phyloP scores from a whole-genome alignment of 2,329 filamentous ascomycete species.

The Tolypocladium tundrense region DNA sequence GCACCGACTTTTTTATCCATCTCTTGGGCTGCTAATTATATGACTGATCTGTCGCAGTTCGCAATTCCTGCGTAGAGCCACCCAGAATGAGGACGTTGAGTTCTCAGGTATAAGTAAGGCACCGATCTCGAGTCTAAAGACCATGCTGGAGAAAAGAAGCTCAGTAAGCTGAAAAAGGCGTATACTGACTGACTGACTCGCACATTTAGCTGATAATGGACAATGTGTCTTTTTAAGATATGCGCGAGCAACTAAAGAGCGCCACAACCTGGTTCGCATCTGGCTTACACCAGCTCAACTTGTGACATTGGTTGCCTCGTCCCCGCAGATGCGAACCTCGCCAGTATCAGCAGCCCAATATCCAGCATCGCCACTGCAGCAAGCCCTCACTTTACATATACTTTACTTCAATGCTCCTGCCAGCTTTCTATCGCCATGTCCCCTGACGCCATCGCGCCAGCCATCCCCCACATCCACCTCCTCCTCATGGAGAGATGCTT shows the following conservation, averaged over 20 bases:
- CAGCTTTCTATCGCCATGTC: too few species aligned
- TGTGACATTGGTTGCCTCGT: neutral
- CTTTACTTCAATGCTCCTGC: neutral
- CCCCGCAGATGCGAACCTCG: neutral
- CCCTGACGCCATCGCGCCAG: neutral
- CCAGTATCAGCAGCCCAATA: neutral
- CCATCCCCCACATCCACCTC: conserved; percentile 8
- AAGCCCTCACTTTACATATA: neutral
- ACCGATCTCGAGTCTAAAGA: too few species aligned
- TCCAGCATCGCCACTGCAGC: neutral
- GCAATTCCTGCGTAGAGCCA: too few species aligned
- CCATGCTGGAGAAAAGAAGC: too few species aligned
- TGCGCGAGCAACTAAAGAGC: neutral
- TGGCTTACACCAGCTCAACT: neutral
- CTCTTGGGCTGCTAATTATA: too few species aligned
- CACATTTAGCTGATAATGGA: too few species aligned
- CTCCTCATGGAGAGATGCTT: conserved; percentile 11
- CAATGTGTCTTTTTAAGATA: neutral
- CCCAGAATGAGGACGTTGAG: too few species aligned
- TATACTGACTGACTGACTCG: too few species aligned
- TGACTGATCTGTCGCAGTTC: too few species aligned
- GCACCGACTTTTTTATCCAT: too few species aligned
- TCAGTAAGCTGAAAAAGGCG: too few species aligned
- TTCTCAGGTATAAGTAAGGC: too few species aligned
- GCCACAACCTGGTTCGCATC: neutral